Percentiles rank a stretch among this genome's conserved stretches.
Evolutionary conservation across 495 filamentous ascomycete species (phyloP).

Genomic region (Neohortaea acidophila): DNA sequence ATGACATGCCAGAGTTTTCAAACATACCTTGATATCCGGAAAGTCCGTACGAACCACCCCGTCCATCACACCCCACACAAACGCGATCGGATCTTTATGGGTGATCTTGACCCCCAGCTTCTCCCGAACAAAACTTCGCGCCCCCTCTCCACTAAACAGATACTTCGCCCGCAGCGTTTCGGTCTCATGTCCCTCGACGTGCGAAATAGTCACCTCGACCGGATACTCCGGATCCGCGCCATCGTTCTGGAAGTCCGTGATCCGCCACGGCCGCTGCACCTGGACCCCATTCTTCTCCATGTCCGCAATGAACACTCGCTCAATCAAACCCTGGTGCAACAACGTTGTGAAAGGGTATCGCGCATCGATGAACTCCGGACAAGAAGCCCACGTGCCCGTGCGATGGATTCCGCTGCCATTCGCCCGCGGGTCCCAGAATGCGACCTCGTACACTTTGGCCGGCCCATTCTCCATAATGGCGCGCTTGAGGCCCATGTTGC

Average conservation of each 20-base stretch:
- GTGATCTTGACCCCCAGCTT: slow-evolving; percentile 42
- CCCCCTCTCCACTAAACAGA: slow-evolving; percentile 49
- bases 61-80: slow-evolving; percentile 36
- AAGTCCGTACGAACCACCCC: slow-evolving; percentile 32
- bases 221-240: slow-evolving; percentile 41
- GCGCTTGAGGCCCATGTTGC: slow-evolving; percentile 51
- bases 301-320: slow-evolving; percentile 48
- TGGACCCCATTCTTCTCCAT: slow-evolving; percentile 42
- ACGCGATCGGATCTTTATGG: slow-evolving; percentile 48
- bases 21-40: slow-evolving; percentile 32
- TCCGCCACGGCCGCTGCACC: slow-evolving; percentile 49
- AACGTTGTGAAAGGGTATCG: slow-evolving; percentile 52
- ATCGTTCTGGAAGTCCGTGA: slow-evolving; percentile 44
- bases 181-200: slow-evolving; percentile 52
- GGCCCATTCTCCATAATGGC: slow-evolving; percentile 48
- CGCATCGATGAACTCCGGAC: slow-evolving; percentile 50
- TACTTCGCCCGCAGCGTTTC: slow-evolving; percentile 52
- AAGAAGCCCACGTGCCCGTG: slow-evolving; percentile 48
- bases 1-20: no score
- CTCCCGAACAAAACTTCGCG: slow-evolving; percentile 47
- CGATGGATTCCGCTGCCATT: slow-evolving; percentile 40
- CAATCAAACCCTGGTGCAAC: slow-evolving; percentile 50
- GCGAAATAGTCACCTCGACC: slow-evolving; percentile 55
- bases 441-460: slow-evolving; percentile 51
- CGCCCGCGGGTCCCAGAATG: slow-evolving; percentile 46